A percentile compares a stretch with the other conserved stretches of the same genome.
Conservation (phyloP, 179 eudicot species). For the Amaranthus tricolor region DNA sequence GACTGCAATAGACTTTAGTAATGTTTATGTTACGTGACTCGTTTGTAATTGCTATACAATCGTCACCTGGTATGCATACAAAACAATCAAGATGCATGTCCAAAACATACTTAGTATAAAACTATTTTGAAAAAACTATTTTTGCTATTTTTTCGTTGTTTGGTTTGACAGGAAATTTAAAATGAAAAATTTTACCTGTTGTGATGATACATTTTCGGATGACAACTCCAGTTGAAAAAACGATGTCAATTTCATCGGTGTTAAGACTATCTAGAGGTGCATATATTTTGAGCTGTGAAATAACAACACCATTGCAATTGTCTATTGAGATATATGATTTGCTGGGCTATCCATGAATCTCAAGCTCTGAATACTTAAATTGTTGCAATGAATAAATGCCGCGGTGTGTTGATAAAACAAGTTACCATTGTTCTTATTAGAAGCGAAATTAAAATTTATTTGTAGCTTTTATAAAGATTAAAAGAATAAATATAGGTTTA, state of each 20-base stretch:
- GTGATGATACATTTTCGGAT: neutral
- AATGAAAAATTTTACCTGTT: neutral
- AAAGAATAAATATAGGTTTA: no score
- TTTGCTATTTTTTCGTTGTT: no score
- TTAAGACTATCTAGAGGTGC: constrained; percentile 9
- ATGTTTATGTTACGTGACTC: constrained; percentile 7
- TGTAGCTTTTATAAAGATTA: no score
- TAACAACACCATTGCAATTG: neutral
- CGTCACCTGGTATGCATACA: constrained; percentile 12
- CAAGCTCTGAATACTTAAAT: neutral
- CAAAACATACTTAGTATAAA: no score
- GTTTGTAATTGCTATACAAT: constrained; percentile 17
- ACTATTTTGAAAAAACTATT: no score
- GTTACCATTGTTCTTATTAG: no score
- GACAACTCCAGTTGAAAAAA: neutral
- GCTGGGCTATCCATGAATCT: neutral
- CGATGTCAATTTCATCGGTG: constrained; percentile 19
- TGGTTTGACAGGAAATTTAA: no score
- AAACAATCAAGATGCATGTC: no score
- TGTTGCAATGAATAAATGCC: constrained; percentile 6
- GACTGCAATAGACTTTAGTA: constrained; percentile 8
- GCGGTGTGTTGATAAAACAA: neutral
- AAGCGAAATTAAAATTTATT: no score
- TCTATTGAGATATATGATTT: neutral
- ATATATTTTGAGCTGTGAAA: neutral